These are phyloP conservation scores for Extremus antarcticus DNA, from an alignment of 495 filamentous ascomycete species.

Conservation along the genomic window DNA sequence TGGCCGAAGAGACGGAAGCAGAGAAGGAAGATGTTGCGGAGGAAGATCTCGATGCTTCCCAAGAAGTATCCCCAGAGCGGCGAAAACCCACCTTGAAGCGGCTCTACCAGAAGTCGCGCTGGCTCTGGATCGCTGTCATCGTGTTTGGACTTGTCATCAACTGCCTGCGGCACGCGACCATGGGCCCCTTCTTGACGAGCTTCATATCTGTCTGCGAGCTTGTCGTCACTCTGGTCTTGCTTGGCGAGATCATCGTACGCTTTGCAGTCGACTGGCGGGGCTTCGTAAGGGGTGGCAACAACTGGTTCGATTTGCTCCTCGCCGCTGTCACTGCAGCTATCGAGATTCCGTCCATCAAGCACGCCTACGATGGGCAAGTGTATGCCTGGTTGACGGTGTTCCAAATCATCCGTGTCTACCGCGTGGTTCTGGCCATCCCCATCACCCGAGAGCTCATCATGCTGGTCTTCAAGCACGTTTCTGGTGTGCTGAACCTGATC, in stretches of 20 bases:
- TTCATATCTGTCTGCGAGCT: conserved; percentile 62
- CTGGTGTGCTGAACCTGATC: conserved; percentile 87
- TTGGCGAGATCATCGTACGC: conserved; percentile 72
- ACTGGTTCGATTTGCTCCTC: conserved; percentile 69
- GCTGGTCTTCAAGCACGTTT: conserved; percentile 81
- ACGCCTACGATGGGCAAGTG: conserved; percentile 52
- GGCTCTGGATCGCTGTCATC: conserved; percentile 76
- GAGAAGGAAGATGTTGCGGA: conserved; percentile 15
- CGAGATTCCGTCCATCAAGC: conserved; percentile 61
- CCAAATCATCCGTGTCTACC: conserved; percentile 85
- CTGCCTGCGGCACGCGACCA: conserved; percentile 60
- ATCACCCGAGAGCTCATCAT: conserved; percentile 75
- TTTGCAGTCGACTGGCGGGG: conserved; percentile 66
- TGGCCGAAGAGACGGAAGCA: conserved; percentile 49
- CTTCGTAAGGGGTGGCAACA: conserved; percentile 61
- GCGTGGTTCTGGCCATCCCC: conserved; percentile 79
- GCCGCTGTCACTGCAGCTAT: conserved; percentile 76
- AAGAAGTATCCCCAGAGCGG: conserved; percentile 27
- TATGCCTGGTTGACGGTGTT: conserved; percentile 91
- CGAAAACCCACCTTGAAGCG: conserved; percentile 49
- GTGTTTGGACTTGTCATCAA: conserved; percentile 64
- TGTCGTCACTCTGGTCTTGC: conserved; percentile 65
- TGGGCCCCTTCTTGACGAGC: conserved; percentile 44
- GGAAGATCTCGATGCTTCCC: conserved; percentile 34
- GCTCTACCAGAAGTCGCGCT: conserved; percentile 58